phyloP scores from a whole-genome alignment of 202 grass and related monocot genomes.

The Digitaria exilis region DNA sequence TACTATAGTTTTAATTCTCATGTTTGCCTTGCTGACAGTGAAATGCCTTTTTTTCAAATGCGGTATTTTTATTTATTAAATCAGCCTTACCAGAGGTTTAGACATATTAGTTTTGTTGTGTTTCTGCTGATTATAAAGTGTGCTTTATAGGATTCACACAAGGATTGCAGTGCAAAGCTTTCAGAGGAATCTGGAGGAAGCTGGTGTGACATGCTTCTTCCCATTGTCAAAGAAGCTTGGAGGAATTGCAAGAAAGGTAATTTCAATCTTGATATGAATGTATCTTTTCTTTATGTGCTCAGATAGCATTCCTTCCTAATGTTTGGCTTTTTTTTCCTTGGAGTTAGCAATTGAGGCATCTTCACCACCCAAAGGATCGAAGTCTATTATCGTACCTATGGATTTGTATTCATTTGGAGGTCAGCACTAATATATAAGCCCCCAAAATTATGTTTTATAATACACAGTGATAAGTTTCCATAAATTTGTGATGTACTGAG shows the following conservation, averaged over 20 bases:
- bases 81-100: neutral
- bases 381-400: slow-evolving; percentile 70
- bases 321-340: slow-evolving; percentile 34
- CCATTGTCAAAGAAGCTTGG: slow-evolving; percentile 83
- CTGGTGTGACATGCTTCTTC: slow-evolving; percentile 83
- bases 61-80: slow-evolving; percentile 33
- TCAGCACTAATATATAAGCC: slow-evolving; percentile 38
- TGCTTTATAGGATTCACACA: slow-evolving; percentile 74
- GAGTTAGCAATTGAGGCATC: slow-evolving; percentile 89
- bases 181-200: slow-evolving; percentile 74
- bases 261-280: slow-evolving; percentile 25
- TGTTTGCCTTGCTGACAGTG: slow-evolving; percentile 16
- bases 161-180: slow-evolving; percentile 62
- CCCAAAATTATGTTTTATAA: neutral
- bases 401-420: slow-evolving; percentile 56
- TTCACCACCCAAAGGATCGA: slow-evolving; percentile 87
- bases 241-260: slow-evolving; percentile 94
- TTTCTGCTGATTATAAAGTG: slow-evolving; percentile 23
- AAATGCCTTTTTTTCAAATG: slow-evolving; percentile 14
- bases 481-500: slow-evolving; percentile 19
- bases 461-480: neutral
- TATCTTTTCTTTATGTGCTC: slow-evolving; percentile 32
- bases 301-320: slow-evolving; percentile 35
- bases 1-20: neutral
- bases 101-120: slow-evolving; percentile 11